Percentiles rank a stretch among this genome's conserved stretches.
Evolutionary conservation across 306 rosid genomes (phyloP).

Genomic region (Vigna trinervia): DNA sequence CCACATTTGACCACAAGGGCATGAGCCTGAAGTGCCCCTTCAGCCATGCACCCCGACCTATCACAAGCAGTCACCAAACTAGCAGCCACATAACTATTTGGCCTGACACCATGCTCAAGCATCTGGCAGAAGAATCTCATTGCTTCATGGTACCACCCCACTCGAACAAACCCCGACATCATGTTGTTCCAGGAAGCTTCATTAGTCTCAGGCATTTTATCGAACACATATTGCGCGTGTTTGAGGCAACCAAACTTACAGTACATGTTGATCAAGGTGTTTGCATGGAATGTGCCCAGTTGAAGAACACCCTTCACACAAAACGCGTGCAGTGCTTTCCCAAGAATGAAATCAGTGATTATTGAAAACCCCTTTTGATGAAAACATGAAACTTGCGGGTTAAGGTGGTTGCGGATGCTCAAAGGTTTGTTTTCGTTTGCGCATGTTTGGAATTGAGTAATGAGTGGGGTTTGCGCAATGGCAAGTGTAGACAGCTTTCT

Average conservation of each 20-base stretch:
- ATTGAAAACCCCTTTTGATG: conserved; percentile 76
- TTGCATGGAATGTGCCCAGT: conserved; percentile 58
- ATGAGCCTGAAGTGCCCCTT: conserved; percentile 79
- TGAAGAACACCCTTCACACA: conserved; percentile 64
- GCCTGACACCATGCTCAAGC: conserved; percentile 50
- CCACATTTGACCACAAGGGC: conserved; percentile 69
- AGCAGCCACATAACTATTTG: conserved; percentile 71
- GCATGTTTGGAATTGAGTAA: conserved; percentile 49
- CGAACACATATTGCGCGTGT: conserved; percentile 67
- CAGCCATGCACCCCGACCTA: conserved; percentile 68
- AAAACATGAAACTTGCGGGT: conserved; percentile 71
- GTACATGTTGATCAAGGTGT: conserved; percentile 80
- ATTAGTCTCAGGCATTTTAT: conserved; percentile 64
- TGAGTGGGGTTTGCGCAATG: conserved; percentile 33
- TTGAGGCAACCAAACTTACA: conserved; percentile 58
- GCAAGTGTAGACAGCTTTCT: conserved; percentile 50
- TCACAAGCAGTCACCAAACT: conserved; percentile 83
- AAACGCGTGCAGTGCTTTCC: conserved; percentile 74
- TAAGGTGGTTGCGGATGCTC: conserved; percentile 51
- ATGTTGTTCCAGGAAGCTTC: conserved; percentile 93
- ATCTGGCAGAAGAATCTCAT: conserved; percentile 66
- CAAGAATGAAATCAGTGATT: conserved; percentile 61
- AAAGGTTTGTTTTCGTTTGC: conserved; percentile 51
- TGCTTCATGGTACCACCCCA: conserved; percentile 57
- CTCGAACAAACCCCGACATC: conserved; percentile 82